These are phyloP conservation scores for Mycena citricolor DNA, from an alignment of 1,284 basidiomycete species.

Conservation along the genomic window DNA sequence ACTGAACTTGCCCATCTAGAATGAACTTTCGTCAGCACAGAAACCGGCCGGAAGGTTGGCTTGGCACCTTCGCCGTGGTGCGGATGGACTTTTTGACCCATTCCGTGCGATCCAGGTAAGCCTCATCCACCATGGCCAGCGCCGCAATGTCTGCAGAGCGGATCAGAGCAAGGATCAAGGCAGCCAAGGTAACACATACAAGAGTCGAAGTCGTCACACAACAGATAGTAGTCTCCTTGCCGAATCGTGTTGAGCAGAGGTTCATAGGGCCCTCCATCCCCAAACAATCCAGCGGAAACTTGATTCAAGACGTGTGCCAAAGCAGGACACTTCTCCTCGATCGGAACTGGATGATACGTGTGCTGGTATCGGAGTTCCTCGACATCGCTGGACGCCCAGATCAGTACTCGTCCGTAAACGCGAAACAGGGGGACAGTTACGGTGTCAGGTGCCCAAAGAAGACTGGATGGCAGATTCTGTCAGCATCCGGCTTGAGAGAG, in stretches of 20 bases:
- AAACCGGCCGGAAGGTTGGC: slow-evolving; percentile 13
- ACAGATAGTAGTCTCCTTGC: slow-evolving; percentile 78
- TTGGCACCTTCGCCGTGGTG: slow-evolving; percentile 75
- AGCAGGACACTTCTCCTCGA: slow-evolving; percentile 80
- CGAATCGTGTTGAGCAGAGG: slow-evolving; percentile 77
- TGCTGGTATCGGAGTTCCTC: slow-evolving; percentile 85
- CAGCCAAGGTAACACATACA: slow-evolving; percentile 48
- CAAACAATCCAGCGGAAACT: slow-evolving; percentile 74
- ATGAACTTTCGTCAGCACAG: neutral
- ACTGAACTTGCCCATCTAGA: slow-evolving; percentile 92
- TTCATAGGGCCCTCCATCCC: slow-evolving; percentile 75
- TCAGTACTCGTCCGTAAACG: neutral
- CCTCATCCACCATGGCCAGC: slow-evolving; percentile 81
- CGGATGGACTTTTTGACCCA: slow-evolving; percentile 92
- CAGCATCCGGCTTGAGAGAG: slow-evolving; percentile 9
- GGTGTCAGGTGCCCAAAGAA: slow-evolving; percentile 84
- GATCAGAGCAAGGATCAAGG: neutral
- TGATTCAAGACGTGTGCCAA: slow-evolving; percentile 73
- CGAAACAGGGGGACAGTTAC: slow-evolving; percentile 31
- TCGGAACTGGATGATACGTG: slow-evolving; percentile 73
- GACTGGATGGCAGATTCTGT: slow-evolving; percentile 46
- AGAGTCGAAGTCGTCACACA: slow-evolving; percentile 90
- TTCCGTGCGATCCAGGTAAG: slow-evolving; percentile 75
- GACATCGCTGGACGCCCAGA: slow-evolving; percentile 47
- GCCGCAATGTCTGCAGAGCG: slow-evolving; percentile 67